Percentiles rank a stretch among this genome's conserved stretches.
phyloP scores from a whole-genome alignment of 2,329 filamentous ascomycete genomes.

The Neoscytalidium dimidiatum region DNA sequence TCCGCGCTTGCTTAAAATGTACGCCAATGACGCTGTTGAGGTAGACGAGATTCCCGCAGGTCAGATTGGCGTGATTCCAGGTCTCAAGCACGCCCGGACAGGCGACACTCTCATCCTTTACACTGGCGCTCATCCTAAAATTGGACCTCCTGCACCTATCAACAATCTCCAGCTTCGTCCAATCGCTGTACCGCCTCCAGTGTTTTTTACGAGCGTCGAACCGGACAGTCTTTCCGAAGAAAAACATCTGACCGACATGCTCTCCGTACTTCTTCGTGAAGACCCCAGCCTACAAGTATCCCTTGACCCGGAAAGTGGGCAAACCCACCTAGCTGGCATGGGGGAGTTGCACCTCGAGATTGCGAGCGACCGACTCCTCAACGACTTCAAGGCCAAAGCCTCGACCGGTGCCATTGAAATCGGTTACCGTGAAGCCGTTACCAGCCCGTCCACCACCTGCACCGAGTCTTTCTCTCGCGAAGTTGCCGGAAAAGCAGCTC shows the following conservation, averaged over 20 bases:
- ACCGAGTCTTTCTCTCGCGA: slow-evolving; percentile 73
- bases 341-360: slow-evolving; percentile 95
- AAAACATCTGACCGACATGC: slow-evolving; percentile 73
- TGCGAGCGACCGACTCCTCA: slow-evolving; percentile 81
- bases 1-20: slow-evolving; percentile 83
- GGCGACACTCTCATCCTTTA: slow-evolving; percentile 88
- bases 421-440: slow-evolving; percentile 85
- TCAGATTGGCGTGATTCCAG: slow-evolving; percentile 91
- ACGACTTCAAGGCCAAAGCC: slow-evolving; percentile 84
- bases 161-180: slow-evolving; percentile 80
- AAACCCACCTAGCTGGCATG: slow-evolving; percentile 94
- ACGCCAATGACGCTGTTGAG: slow-evolving; percentile 83
- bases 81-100: slow-evolving; percentile 86
- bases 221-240: slow-evolving; percentile 75
- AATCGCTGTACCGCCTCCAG: slow-evolving; percentile 86
- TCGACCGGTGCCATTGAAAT: slow-evolving; percentile 91
- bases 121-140: slow-evolving; percentile 60
- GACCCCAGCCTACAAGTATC: slow-evolving; percentile 88
- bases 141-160: slow-evolving; percentile 67
- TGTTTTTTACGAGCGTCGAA: slow-evolving; percentile 95
- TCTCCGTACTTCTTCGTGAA: slow-evolving; percentile 80
- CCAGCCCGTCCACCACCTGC: slow-evolving; percentile 57
- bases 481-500: slow-evolving; percentile 77
- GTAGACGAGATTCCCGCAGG: slow-evolving; percentile 78
- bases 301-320: slow-evolving; percentile 84